Evolutionary conservation across 1,284 basidiomycete genomes (phyloP).

Genomic region (Schizophyllum commune): DNA sequence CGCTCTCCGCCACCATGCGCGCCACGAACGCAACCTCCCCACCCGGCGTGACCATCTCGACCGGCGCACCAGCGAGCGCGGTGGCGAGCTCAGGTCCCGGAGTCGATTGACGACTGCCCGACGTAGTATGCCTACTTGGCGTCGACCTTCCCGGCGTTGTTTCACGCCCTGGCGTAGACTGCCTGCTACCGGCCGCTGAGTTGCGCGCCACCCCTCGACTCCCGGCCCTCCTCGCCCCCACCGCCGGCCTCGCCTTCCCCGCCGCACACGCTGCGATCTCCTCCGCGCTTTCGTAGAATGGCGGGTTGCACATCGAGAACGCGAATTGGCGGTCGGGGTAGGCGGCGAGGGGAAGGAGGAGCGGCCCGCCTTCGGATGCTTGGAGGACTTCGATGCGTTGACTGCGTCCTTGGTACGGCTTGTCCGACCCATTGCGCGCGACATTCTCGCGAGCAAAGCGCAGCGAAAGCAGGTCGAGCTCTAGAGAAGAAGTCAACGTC

Average conservation of each 20-base stretch:
- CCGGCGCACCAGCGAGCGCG: slow-evolving; percentile 77
- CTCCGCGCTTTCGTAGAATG: slow-evolving; percentile 73
- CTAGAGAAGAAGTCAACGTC: slow-evolving; percentile 26
- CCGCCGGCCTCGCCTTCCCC: slow-evolving; percentile 36
- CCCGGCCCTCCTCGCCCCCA: neutral
- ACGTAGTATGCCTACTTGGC: neutral
- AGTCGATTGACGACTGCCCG: neutral
- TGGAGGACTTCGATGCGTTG: slow-evolving; percentile 42
- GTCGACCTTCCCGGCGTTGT: neutral
- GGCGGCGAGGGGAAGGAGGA: slow-evolving; percentile 42
- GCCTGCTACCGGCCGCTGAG: neutral
- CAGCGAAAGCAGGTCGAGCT: slow-evolving; percentile 61
- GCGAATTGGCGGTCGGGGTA: slow-evolving; percentile 29
- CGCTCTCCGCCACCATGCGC: slow-evolving; percentile 74
- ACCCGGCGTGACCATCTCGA: slow-evolving; percentile 83
- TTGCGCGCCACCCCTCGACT: neutral
- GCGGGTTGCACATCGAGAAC: slow-evolving; percentile 93
- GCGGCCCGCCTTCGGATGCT: slow-evolving; percentile 28
- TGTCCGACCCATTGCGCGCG: slow-evolving; percentile 38
- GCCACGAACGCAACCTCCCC: slow-evolving; percentile 80
- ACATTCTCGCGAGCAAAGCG: slow-evolving; percentile 49
- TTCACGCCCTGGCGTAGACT: neutral
- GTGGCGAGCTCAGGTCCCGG: slow-evolving; percentile 19
- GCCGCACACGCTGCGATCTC: slow-evolving; percentile 60
- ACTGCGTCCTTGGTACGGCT: slow-evolving; percentile 4